Evolutionary conservation across 352 stramenopile genomes (phyloP).

Genomic region (Blastocystis sp.): DNA sequence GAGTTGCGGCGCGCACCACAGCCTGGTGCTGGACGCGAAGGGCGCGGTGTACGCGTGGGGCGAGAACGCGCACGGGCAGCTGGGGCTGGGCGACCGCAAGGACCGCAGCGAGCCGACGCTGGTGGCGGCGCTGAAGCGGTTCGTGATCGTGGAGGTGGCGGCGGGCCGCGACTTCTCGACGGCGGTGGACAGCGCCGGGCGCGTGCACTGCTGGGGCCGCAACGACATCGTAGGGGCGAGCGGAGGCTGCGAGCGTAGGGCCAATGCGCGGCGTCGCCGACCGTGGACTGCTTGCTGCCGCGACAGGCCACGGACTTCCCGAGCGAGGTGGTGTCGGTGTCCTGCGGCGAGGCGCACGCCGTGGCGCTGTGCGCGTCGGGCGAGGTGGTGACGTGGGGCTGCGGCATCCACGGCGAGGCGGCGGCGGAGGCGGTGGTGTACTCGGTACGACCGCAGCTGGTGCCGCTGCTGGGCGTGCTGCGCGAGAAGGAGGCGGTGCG

Average conservation of each 20-base stretch:
- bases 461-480: not conserved
- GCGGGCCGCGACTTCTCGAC: constrained; percentile 27
- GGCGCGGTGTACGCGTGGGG: constrained; percentile 69
- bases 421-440: not conserved
- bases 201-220: not conserved
- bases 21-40: constrained; percentile 21
- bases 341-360: not conserved
- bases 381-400: constrained; percentile 39
- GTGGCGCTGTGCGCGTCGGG: constrained; percentile 38
- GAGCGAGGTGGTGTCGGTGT: not conserved
- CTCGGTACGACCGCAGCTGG: not conserved
- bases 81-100: constrained; percentile 14
- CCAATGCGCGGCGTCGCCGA: not conserved
- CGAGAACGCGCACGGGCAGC: constrained; percentile 19
- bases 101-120: not conserved
- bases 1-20: not conserved
- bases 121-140: not conserved
- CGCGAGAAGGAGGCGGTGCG: not conserved
- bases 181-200: not conserved
- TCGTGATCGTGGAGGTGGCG: not conserved
- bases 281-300: not conserved
- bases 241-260: not conserved
- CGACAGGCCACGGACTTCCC: not conserved
- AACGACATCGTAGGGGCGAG: constrained; percentile 31
- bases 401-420: constrained; percentile 5